Evolutionary conservation across 2,329 filamentous ascomycete genomes (phyloP).

Genomic region (Hypoxylon sp.): DNA sequence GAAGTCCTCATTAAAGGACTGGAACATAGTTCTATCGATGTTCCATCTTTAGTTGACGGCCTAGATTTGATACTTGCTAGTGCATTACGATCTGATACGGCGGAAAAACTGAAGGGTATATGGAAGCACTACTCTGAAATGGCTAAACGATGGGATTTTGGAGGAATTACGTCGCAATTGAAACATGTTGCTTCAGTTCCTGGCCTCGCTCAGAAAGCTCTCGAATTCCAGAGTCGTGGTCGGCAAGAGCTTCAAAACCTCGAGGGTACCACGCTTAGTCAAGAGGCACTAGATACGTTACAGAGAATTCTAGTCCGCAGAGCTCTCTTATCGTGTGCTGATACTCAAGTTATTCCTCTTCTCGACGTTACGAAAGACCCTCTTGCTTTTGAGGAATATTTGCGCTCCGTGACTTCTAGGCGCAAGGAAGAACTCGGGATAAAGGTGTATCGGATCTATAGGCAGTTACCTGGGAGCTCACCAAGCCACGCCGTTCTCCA

Average conservation of each 20-base stretch:
- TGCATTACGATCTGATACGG: slow-evolving; percentile 53
- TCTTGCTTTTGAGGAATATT: slow-evolving; percentile 61
- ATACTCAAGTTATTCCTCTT: slow-evolving; percentile 55
- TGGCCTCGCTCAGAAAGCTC: slow-evolving; percentile 48
- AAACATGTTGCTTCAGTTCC: slow-evolving; percentile 46
- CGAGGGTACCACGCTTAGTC: slow-evolving; percentile 11
- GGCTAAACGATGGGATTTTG: slow-evolving; percentile 48
- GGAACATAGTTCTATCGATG: slow-evolving; percentile 41
- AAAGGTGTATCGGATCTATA: slow-evolving; percentile 64
- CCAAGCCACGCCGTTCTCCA: slow-evolving; percentile 60
- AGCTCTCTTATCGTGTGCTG: slow-evolving; percentile 49
- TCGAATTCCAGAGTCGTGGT: slow-evolving; percentile 41
- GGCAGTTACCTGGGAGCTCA: slow-evolving; percentile 57
- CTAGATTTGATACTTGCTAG: slow-evolving; percentile 62
- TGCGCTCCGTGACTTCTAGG: slow-evolving; percentile 54
- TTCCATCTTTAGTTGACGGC: slow-evolving; percentile 56
- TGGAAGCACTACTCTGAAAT: slow-evolving; percentile 52
- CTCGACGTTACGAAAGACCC: slow-evolving; percentile 59
- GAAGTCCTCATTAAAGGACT: slow-evolving; percentile 59
- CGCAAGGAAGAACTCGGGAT: slow-evolving; percentile 54
- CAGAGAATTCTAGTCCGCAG: slow-evolving; percentile 52
- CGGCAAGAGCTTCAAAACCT: slow-evolving; percentile 30
- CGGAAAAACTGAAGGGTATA: slow-evolving; percentile 40
- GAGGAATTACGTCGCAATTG: slow-evolving; percentile 48
- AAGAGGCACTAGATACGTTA: slow-evolving; percentile 45